A percentile compares a stretch with the other conserved stretches of the same genome.
These are phyloP conservation scores for Morella rubra DNA, from an alignment of 306 rosid species.

Conservation along the genomic window DNA sequence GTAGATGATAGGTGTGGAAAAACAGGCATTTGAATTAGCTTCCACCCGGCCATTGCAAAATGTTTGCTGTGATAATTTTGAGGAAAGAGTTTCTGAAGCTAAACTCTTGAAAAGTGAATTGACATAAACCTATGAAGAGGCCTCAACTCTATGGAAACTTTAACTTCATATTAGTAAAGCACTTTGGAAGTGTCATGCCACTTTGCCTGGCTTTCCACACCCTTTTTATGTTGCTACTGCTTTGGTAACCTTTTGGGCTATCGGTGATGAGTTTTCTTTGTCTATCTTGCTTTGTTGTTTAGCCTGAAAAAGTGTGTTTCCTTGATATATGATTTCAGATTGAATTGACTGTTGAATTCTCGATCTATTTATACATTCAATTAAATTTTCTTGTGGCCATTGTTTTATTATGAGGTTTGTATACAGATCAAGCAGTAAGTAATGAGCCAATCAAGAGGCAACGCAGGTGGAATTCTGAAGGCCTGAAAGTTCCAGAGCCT, in stretches of 20 bases:
- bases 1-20: background rate
- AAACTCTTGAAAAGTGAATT: background rate
- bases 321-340: background rate
- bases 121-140: background rate
- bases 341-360: background rate
- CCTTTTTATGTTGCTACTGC: background rate
- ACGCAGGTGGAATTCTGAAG: constrained; percentile 85
- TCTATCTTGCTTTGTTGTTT: background rate
- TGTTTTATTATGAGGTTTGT: constrained; percentile 21
- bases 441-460: constrained; percentile 83
- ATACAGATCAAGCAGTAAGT: constrained; percentile 57
- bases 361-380: background rate
- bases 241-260: background rate
- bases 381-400: background rate
- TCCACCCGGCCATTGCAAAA: background rate
- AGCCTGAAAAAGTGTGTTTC: background rate
- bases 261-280: background rate
- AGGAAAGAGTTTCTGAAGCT: background rate
- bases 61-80: background rate
- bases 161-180: background rate
- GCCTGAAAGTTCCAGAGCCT: constrained; percentile 55
- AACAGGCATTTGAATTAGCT: background rate
- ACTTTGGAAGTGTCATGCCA: background rate
- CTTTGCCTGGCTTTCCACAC: background rate
- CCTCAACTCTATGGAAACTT: background rate